Base-by-base conservation (phyloP, 2,329 filamentous ascomycete genomes). In the Dactylella cylindrospora region DNA sequence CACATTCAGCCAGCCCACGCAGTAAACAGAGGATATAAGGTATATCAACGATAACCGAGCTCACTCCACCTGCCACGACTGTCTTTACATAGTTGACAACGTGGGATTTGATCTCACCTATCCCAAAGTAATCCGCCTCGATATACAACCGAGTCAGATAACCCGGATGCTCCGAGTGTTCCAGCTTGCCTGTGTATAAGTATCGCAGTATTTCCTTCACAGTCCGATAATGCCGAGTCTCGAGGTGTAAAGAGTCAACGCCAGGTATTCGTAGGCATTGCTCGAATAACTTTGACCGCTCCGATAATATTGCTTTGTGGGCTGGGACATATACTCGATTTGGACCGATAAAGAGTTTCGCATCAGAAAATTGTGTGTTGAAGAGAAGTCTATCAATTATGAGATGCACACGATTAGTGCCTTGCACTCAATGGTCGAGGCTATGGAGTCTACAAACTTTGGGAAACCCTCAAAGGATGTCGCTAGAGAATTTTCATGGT, bases 161-260 rank as follows among this genome's bases (percentile, higher is more conserved):
- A n/a, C 47, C 47, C 2, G 38, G 47, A 9, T 52, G 38, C 3
- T n/a, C 20, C 2, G 35, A 43, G 13, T 52, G 38, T 2, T 13
- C 22, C 3, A 52, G 17, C 12, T 52, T 13, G 8, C 47, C 47
- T 5, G 47, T 52, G 36, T 52, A 52, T 5, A 52, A 12, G 36
- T 43, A 52, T 23, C 28, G 38, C 5, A 52, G 10, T 19, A 52
- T 36, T 2, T 5, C 10, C 12, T 36, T 5, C 20, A 52, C 26
- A 25, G 47, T 52, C 13, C 43, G 17, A 22, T 7, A 10, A 13
- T 52, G 47, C n/a, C n/a, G n/a, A n/a, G n/a, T n/a, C n/a, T n/a
- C n/a, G n/a, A n/a, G n/a, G n/a, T n/a, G n/a, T n/a, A n/a, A n/a
- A n/a, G n/a, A n/a, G n/a, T 15, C 8, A 4, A 6, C n/a, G 8